Conservation (phyloP, 139 green algal species). For the Astrephomene gubernaculifera region DNA sequence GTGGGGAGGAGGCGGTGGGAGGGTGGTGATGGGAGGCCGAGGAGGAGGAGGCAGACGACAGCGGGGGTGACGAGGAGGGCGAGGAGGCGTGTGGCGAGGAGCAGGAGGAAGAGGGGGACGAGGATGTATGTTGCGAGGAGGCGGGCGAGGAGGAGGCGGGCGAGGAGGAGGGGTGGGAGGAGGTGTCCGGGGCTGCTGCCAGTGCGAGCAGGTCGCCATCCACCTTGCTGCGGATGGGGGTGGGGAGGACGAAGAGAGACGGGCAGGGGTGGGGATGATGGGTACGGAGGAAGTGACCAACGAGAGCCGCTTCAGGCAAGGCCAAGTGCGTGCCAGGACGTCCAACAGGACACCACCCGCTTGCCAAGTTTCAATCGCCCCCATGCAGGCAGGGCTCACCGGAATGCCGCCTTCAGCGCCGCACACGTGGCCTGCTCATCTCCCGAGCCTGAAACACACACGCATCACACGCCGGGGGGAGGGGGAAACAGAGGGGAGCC, state of each 20-base stretch:
- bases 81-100: too few relatives aligned
- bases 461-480: not conserved
- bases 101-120: not conserved
- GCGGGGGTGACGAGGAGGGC: not conserved
- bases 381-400: not conserved
- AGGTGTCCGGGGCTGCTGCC: not conserved
- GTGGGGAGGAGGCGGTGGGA: not conserved
- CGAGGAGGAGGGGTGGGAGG: not conserved
- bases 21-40: not conserved
- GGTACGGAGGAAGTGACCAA: not conserved
- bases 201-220: not conserved
- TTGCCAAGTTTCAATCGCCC: not conserved
- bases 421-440: not conserved
- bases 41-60: not conserved
- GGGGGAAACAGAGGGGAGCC: not conserved
- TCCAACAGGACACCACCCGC: not conserved
- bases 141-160: not conserved
- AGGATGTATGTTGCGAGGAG: not conserved
- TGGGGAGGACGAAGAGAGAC: not conserved
- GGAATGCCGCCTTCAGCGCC: not conserved
- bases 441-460: not conserved
- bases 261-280: not conserved
- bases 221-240: constrained; percentile 6
- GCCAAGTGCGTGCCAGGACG: not conserved
- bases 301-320: not conserved